Evolutionary conservation across 371 early-diverging fungal genomes (phyloP).

Genomic region (Parasitella parasitica): DNA sequence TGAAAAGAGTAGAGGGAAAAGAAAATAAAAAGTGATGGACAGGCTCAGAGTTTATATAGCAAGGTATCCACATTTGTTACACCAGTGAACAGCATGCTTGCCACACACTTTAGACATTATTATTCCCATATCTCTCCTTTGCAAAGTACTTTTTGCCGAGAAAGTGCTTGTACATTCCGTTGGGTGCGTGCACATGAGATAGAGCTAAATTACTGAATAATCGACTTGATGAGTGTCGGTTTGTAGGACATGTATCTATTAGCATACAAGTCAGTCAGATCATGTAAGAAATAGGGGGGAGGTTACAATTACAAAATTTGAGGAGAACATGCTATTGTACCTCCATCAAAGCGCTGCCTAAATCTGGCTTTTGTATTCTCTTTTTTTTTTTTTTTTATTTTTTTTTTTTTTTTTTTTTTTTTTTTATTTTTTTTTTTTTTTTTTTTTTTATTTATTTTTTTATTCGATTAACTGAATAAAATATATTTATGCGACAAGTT

Average conservation of each 20-base stretch:
- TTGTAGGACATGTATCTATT: no score
- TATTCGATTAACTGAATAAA: no score
- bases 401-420: not conserved
- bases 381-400: not conserved
- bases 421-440: not conserved
- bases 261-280: not conserved
- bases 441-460: not conserved
- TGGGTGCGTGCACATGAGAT: no score
- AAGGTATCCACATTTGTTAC: not conserved
- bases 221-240: no score
- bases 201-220: no score
- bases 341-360: constrained; percentile 10
- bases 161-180: no score
- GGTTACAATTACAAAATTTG: not conserved
- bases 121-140: not conserved
- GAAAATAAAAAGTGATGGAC: not conserved
- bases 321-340: not conserved
- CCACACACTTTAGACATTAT: not conserved
- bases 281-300: not conserved
- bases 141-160: no score
- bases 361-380: not conserved
- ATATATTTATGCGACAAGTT: no score
- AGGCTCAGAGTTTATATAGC: no score
- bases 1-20: not conserved
- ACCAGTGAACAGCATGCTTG: not conserved